phyloP scores from a whole-genome alignment of 2,329 filamentous ascomycete species.

The Colletotrichum agaves region DNA sequence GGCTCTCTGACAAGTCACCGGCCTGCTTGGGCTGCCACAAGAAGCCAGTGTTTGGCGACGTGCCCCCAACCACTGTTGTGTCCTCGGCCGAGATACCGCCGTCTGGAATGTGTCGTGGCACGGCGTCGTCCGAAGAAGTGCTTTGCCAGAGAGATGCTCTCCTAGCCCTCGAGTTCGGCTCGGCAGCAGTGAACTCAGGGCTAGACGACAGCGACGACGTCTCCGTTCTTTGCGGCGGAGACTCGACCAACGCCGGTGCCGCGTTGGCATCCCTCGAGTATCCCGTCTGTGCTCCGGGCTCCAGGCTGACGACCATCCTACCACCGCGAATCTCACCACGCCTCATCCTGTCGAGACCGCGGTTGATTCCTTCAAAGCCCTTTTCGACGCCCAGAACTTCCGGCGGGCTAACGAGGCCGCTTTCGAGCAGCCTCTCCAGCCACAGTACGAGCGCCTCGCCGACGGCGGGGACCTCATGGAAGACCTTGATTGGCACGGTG shows the following conservation, averaged over 20 bases:
- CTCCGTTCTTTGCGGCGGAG: not conserved
- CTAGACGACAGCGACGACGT: slow-evolving; percentile 17
- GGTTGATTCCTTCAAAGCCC: slow-evolving; percentile 75
- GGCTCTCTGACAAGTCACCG: not conserved
- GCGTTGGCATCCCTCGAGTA: slow-evolving; percentile 17
- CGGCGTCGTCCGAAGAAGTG: not conserved
- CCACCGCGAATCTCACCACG: slow-evolving; percentile 75
- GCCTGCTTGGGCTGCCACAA: slow-evolving; percentile 30
- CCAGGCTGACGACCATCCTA: slow-evolving; percentile 67
- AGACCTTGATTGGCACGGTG: slow-evolving; percentile 79
- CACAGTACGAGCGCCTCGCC: slow-evolving; percentile 72
- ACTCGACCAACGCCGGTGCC: slow-evolving; percentile 15
- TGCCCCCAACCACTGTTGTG: not conserved
- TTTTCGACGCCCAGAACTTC: slow-evolving; percentile 73
- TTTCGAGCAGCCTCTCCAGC: slow-evolving; percentile 73
- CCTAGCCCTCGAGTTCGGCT: slow-evolving; percentile 12
- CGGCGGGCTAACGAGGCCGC: slow-evolving; percentile 65
- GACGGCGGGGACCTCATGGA: slow-evolving; percentile 73
- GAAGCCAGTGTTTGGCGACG: not conserved
- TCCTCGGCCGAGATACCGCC: not conserved
- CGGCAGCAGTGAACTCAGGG: slow-evolving; percentile 27
- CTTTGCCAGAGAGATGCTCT: slow-evolving; percentile 29
- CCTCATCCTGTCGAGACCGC: slow-evolving; percentile 72
- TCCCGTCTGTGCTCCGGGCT: not conserved
- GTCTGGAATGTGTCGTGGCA: slow-evolving; percentile 23